Evolutionary conservation across 2,329 filamentous ascomycete species (phyloP).

Genomic region (Colletotrichum sidae): DNA sequence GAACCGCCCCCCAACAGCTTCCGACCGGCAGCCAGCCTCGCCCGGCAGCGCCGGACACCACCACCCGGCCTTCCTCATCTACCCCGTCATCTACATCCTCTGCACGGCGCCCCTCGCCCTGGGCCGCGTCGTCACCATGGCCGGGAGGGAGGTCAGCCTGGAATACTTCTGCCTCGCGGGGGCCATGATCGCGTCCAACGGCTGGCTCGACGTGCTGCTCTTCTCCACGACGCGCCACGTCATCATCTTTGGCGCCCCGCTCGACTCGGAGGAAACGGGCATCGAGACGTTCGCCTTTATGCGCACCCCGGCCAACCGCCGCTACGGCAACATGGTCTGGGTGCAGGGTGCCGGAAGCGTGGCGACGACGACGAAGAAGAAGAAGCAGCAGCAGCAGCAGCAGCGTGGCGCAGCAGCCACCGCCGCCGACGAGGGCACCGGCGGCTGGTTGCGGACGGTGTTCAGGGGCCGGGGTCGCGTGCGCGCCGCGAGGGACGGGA

Average conservation of each 20-base stretch:
- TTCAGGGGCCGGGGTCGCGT: slow-evolving; percentile 8
- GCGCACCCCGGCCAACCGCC: slow-evolving; percentile 31
- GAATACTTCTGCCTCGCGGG: slow-evolving; percentile 64
- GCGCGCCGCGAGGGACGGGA: background rate
- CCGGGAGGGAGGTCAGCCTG: slow-evolving; percentile 56
- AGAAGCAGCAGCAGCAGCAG: slow-evolving; percentile 13
- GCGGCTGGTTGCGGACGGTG: slow-evolving; percentile 28
- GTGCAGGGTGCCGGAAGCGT: slow-evolving; percentile 30
- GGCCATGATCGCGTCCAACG: slow-evolving; percentile 61
- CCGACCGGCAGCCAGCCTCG: background rate
- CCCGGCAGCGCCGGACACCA: slow-evolving; percentile 21
- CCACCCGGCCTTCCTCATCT: slow-evolving; percentile 61
- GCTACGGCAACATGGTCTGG: slow-evolving; percentile 35
- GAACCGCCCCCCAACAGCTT: background rate
- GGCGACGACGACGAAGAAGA: background rate
- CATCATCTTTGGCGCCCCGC: slow-evolving; percentile 46
- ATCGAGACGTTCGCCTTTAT: slow-evolving; percentile 35
- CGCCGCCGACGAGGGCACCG: slow-evolving; percentile 18
- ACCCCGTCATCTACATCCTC: slow-evolving; percentile 71
- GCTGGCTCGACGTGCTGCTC: slow-evolving; percentile 56
- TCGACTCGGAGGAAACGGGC: slow-evolving; percentile 28
- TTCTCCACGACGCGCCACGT: slow-evolving; percentile 52
- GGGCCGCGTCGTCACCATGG: slow-evolving; percentile 68
- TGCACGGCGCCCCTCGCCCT: slow-evolving; percentile 71
- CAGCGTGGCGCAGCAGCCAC: background rate